These are phyloP conservation scores for Puccinia horiana DNA, from an alignment of 1,284 basidiomycete species.

Conservation along the genomic window DNA sequence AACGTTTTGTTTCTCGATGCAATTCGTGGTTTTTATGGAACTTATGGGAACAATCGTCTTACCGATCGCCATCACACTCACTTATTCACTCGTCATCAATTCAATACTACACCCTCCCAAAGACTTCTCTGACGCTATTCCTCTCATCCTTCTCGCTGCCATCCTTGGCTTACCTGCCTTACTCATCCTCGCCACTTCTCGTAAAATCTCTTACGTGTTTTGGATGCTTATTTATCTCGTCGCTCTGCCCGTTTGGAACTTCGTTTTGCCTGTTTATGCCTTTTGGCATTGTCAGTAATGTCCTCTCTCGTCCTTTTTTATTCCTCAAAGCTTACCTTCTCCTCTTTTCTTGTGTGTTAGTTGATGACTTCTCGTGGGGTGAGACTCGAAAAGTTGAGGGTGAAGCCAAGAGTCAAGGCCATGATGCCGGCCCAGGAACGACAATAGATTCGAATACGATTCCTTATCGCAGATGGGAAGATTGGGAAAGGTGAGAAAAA, in stretches of 20 bases:
- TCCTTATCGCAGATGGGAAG: constrained; percentile 93
- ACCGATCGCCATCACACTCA: constrained; percentile 89
- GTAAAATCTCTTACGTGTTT: constrained; percentile 90
- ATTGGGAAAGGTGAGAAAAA: constrained; percentile 92
- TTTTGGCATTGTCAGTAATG: constrained; percentile 87
- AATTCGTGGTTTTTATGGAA: constrained; percentile 97
- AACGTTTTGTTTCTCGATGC: constrained; percentile 62
- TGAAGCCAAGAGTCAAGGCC: constrained; percentile 65
- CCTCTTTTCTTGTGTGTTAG: background rate
- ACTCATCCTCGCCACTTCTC: constrained; percentile 87
- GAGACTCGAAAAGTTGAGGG: constrained; percentile 97
- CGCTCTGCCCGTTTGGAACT: constrained; percentile 93
- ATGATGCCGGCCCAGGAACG: constrained; percentile 53
- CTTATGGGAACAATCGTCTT: constrained; percentile 91
- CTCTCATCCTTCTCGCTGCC: constrained; percentile 80
- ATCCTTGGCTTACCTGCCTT: constrained; percentile 91
- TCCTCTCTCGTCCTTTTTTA: too few relatives aligned
- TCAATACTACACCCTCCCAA: constrained; percentile 75
- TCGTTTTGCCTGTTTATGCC: constrained; percentile 86
- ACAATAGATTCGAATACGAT: constrained; percentile 74
- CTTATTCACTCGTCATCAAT: constrained; percentile 81
- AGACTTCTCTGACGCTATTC: constrained; percentile 88
- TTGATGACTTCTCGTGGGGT: constrained; percentile 99
- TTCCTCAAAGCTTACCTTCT: too few relatives aligned
- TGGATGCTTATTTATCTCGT: constrained; percentile 97